Evolutionary conservation across 106 monocot species (phyloP), one percentile per base, ranked within the genome.

Genomic region (Dendrobium huoshanense): DNA sequence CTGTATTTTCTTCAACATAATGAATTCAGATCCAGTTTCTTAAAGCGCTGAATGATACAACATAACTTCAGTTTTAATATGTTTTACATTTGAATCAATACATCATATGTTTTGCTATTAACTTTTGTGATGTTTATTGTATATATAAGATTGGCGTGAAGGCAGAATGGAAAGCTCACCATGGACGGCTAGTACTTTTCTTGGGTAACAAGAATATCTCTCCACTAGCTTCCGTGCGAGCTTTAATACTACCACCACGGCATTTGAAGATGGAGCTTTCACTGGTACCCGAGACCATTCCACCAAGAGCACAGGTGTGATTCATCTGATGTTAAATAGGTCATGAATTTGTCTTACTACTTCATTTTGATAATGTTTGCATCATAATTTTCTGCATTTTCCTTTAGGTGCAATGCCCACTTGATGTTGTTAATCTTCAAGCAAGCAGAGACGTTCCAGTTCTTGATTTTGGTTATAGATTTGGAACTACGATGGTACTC

Each of bases 161-260:
- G 85, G 95, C 91, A 55, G 95, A 99, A 17, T 99, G 98, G 98
- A 76, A 95, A 82, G 88, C 89, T 18, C 88, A 93, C 84, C 89
- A 90, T 80, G 98, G 98, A 24, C 92, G 93, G 45, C 78, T 99
- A 45, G 90, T 95, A 79, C 91, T 99, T 73, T 99, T 99, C 83
- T 84, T 99, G 33, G 98, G 98, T 54, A 99, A 99, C 92, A 99
- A 99, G 86, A 95, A 85, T 77, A 93, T 92, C 22, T 88, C 98
- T 51, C 86, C 98, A 55, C 91, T 99, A 82, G 44, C 37, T 72
- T 93, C 92, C 77, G 95, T 99, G 44, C 80, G 74, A 70, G 93
- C 90, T 75, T 49, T 86, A 22, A 91, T 99, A 80, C 86, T 99
- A 49, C 98, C 98, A 41, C 98, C 98, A 41, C 78, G 90, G 13